Percentiles rank a stretch among this genome's conserved stretches.
Conservation (phyloP, 1,284 basidiomycete species). For the Kalmanozyma brasiliensis region DNA sequence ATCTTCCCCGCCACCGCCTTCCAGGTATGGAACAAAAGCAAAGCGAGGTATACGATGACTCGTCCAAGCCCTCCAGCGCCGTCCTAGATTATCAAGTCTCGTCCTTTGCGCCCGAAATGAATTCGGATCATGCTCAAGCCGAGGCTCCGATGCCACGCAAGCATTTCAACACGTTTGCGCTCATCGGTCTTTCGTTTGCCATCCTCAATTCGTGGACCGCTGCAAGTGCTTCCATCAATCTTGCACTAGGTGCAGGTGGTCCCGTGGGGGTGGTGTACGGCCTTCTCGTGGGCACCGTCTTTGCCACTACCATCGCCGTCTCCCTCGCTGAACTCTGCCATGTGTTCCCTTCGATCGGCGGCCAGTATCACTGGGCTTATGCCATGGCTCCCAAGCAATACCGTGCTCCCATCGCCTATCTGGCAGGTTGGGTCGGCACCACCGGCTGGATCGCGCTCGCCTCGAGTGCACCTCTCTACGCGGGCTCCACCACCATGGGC, state of each 20-base stretch:
- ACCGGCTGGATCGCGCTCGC: conserved; percentile 42
- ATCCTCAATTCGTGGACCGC: conserved; percentile 51
- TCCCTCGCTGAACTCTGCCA: conserved; percentile 47
- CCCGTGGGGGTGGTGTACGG: conserved; percentile 35
- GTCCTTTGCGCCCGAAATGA: no score
- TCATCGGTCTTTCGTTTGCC: conserved; percentile 44
- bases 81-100: conserved; percentile 16
- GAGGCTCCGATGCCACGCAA: conserved; percentile 16
- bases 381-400: conserved; percentile 17
- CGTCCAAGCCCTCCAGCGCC: conserved; percentile 12
- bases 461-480: conserved; percentile 38
- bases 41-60: conserved; percentile 20
- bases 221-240: conserved; percentile 32
- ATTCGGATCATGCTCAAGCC: conserved; percentile 1
- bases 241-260: conserved; percentile 35
- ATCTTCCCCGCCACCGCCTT: background rate
- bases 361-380: conserved; percentile 49
- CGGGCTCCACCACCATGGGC: conserved; percentile 15
- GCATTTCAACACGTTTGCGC: conserved; percentile 41
- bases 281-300: conserved; percentile 30
- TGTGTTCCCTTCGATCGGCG: conserved; percentile 35
- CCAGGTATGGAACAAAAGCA: conserved; percentile 19
- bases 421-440: conserved; percentile 36
- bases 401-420: conserved; percentile 24
- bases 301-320: conserved; percentile 26